A percentile compares a stretch with the other conserved stretches of the same genome.
These are phyloP conservation scores for Cryptococcus wingfieldii DNA, from an alignment of 1,284 basidiomycete species.

Conservation along the genomic window DNA sequence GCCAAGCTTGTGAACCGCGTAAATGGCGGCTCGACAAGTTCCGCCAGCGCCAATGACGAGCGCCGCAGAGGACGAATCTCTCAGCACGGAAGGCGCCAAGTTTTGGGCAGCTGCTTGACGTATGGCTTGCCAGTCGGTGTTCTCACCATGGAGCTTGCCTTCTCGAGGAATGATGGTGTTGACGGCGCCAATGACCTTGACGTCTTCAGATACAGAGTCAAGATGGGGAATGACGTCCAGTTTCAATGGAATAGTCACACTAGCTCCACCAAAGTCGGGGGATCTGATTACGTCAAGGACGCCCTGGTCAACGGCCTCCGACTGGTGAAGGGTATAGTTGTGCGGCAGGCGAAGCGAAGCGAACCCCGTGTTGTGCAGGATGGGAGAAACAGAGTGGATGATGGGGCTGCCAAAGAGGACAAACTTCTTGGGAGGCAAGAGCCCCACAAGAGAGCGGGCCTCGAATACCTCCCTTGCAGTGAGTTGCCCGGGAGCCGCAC, in stretches of 20 bases:
- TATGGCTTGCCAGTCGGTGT: conserved; percentile 91
- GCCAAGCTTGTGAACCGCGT: conserved; percentile 70
- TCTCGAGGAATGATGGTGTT: conserved; percentile 74
- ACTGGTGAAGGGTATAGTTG: conserved; percentile 73
- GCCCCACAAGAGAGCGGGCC: conserved; percentile 74
- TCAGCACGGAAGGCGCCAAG: conserved; percentile 32
- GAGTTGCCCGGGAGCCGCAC: conserved; percentile 89
- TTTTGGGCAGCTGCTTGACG: conserved; percentile 53
- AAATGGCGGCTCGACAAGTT: conserved; percentile 86
- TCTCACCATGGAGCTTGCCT: conserved; percentile 69
- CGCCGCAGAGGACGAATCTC: conserved; percentile 52
- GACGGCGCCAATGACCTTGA: conserved; percentile 79
- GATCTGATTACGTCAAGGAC: conserved; percentile 62
- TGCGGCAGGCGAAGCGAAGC: conserved; percentile 75
- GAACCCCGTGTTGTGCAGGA: conserved; percentile 89
- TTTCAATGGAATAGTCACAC: conserved; percentile 93
- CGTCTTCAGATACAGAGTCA: conserved; percentile 70
- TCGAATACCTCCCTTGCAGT: conserved; percentile 79
- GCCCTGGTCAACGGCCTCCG: conserved; percentile 60
- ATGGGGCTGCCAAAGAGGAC: conserved; percentile 89
- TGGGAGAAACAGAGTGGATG: conserved; percentile 82
- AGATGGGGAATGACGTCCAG: conserved; percentile 77
- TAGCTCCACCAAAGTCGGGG: conserved; percentile 85
- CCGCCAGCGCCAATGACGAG: conserved; percentile 90
- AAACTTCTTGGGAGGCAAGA: conserved; percentile 66